phyloP scores from a whole-genome alignment of 1,139 yeast species.

The Saccharomycopsis crataegensis region DNA sequence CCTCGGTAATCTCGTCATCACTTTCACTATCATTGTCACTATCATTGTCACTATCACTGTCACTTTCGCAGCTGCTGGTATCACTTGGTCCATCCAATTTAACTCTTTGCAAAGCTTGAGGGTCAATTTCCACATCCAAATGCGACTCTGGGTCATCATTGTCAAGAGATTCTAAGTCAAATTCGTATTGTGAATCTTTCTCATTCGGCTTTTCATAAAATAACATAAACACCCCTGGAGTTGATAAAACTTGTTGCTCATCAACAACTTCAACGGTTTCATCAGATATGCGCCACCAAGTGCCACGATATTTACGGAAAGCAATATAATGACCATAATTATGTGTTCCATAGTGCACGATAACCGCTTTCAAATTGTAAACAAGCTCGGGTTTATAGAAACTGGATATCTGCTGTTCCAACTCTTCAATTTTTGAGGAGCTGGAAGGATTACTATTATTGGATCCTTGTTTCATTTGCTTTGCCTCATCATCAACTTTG shows the following conservation, averaged over 20 bases:
- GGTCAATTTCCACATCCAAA: constrained; percentile 37
- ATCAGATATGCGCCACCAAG: constrained; percentile 95
- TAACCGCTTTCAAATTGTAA: constrained; percentile 74
- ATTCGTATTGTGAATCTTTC: constrained; percentile 24
- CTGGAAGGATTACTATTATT: not conserved
- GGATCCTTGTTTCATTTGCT: not conserved
- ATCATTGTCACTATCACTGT: not conserved
- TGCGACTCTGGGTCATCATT: not conserved
- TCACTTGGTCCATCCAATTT: not conserved
- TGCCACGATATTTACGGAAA: constrained; percentile 68
- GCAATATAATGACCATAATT: constrained; percentile 94
- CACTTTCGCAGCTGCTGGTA: not conserved
- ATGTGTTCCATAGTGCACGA: constrained; percentile 89
- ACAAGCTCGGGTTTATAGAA: constrained; percentile 27
- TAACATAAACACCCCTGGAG: constrained; percentile 89
- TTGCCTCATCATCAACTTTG: not conserved
- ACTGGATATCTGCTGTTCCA: constrained; percentile 8
- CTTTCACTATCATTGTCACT: not conserved
- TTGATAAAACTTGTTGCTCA: constrained; percentile 68
- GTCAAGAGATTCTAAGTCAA: not conserved
- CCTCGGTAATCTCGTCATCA: not conserved
- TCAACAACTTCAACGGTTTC: constrained; percentile 75
- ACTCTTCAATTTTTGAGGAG: not conserved
- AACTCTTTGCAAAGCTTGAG: constrained; percentile 80
- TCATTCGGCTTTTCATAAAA: constrained; percentile 64